These are phyloP conservation scores for Leptographium flavum DNA, from an alignment of 2,329 filamentous ascomycete species.

Conservation along the genomic window DNA sequence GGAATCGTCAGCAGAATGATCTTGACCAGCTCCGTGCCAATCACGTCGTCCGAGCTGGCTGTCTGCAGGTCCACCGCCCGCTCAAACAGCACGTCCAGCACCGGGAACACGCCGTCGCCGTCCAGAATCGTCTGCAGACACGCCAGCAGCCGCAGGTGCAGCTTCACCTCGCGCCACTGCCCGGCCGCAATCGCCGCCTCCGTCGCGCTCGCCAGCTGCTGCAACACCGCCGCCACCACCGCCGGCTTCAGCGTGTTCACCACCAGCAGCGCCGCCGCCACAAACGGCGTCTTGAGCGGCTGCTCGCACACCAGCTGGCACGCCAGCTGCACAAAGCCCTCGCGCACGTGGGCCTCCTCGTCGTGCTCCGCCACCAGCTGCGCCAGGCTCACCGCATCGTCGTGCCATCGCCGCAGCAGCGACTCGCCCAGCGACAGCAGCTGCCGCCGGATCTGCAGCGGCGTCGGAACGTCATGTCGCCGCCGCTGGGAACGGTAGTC, in stretches of 20 bases:
- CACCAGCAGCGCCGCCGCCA: constrained; percentile 69
- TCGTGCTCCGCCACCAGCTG: constrained; percentile 68
- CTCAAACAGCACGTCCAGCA: constrained; percentile 81
- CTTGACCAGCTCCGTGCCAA: constrained; percentile 81
- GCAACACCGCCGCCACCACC: constrained; percentile 56
- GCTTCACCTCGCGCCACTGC: constrained; percentile 82
- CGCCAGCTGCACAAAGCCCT: constrained; percentile 57
- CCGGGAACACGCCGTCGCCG: constrained; percentile 70
- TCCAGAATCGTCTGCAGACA: constrained; percentile 69
- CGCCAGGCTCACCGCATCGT: constrained; percentile 62
- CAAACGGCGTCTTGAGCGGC: constrained; percentile 93
- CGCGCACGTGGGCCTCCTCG: constrained; percentile 58
- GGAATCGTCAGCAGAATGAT: constrained; percentile 91
- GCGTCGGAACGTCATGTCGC: constrained; percentile 55
- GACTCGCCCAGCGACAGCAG: constrained; percentile 72
- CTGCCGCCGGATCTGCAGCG: constrained; percentile 61
- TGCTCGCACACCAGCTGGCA: constrained; percentile 76
- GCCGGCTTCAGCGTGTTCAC: constrained; percentile 67
- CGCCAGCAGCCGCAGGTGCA: constrained; percentile 77
- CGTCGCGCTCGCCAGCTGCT: constrained; percentile 41
- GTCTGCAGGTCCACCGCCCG: constrained; percentile 89
- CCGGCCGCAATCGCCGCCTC: constrained; percentile 58
- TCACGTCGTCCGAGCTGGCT: constrained; percentile 80
- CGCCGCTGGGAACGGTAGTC: constrained; percentile 61
- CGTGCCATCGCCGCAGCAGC: constrained; percentile 61